A percentile compares a stretch with the other conserved stretches of the same genome.
Evolutionary conservation across 805 yeast genomes (phyloP).

Genomic region (Saccharomycopsis javanensis): DNA sequence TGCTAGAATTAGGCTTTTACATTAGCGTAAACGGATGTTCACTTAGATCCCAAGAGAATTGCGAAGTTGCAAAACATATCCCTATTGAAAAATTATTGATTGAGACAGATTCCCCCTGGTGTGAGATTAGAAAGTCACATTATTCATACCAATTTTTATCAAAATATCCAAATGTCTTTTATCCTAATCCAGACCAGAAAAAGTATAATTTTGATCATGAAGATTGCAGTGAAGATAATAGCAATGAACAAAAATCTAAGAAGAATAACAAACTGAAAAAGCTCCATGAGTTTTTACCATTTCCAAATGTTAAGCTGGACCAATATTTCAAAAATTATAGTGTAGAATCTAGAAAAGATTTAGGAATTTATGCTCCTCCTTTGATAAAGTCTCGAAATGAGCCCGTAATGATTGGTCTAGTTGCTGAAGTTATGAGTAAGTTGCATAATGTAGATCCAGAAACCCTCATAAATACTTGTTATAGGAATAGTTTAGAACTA

Average conservation of each 20-base stretch:
- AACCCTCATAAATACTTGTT: constrained; percentile 39
- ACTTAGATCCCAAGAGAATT: constrained; percentile 63
- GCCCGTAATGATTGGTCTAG: constrained; percentile 77
- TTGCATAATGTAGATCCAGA: constrained; percentile 35
- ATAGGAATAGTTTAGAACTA: constrained; percentile 39
- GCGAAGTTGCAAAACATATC: constrained; percentile 53
- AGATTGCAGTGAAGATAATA: not conserved
- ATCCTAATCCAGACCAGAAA: constrained; percentile 30
- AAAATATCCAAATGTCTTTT: constrained; percentile 43
- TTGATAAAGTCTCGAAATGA: constrained; percentile 82
- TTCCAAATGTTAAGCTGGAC: constrained; percentile 58
- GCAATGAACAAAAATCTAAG: not conserved
- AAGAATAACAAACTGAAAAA: constrained; percentile 20
- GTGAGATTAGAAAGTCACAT: constrained; percentile 81
- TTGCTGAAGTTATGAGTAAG: constrained; percentile 59
- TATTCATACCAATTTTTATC: constrained; percentile 55
- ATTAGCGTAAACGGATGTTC: constrained; percentile 94
- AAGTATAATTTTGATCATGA: not conserved
- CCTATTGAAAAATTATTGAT: constrained; percentile 66
- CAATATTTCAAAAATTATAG: constrained; percentile 26
- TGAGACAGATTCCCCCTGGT: constrained; percentile 99
- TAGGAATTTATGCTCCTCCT: constrained; percentile 26
- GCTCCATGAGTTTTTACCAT: constrained; percentile 46
- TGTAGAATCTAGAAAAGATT: not conserved
- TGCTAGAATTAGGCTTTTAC: constrained; percentile 52